Evolutionary conservation across 2,329 filamentous ascomycete species (phyloP).

Genomic region (Penicillium sp.): DNA sequence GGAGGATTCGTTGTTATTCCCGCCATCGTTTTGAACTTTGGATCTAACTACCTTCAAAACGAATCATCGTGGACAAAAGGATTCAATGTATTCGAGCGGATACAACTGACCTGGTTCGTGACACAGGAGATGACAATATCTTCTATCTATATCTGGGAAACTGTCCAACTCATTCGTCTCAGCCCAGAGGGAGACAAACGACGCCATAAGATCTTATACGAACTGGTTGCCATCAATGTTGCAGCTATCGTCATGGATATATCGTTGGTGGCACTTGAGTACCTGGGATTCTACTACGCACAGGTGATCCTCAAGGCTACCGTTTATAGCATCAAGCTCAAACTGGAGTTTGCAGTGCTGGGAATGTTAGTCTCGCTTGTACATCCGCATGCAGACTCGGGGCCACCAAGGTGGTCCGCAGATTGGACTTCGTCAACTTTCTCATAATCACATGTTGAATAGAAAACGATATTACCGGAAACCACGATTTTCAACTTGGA

Average conservation of each 20-base stretch:
- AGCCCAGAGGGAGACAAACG: background rate
- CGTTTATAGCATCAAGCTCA: conserved; percentile 5
- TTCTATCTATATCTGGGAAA: background rate
- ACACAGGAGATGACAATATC: background rate
- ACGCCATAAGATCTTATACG: background rate
- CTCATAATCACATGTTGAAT: background rate
- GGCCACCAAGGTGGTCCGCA: background rate
- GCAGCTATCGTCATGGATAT: background rate
- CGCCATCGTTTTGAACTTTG: background rate
- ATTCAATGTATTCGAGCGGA: background rate
- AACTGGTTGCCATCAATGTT: background rate
- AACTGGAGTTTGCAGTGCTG: conserved; percentile 5
- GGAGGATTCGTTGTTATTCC: background rate
- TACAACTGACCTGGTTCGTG: background rate
- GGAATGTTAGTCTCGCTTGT: conserved; percentile 3
- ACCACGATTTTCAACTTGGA: background rate
- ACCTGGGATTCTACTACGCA: conserved; percentile 1
- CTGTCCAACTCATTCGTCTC: background rate
- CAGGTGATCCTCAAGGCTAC: conserved; percentile 5
- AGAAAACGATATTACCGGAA: background rate
- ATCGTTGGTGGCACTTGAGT: background rate
- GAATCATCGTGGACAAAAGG: background rate
- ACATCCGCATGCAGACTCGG: background rate
- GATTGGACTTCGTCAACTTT: background rate
- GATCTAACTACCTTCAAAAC: background rate